These are phyloP conservation scores for Amylostereum areolatum DNA, from an alignment of 1,284 basidiomycete genomes.

Conservation along the genomic window DNA sequence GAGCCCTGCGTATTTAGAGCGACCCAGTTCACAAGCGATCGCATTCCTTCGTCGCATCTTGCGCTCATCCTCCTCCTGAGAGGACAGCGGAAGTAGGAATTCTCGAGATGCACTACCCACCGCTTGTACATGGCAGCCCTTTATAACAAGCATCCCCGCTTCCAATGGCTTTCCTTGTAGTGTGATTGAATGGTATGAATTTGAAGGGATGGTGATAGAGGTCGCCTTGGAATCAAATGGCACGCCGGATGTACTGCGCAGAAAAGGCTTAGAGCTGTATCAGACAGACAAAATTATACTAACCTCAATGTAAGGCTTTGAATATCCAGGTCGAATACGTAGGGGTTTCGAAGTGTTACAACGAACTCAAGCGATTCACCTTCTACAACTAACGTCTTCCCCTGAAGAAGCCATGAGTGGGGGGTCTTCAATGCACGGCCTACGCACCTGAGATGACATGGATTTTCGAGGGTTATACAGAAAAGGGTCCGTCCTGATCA, in stretches of 20 bases:
- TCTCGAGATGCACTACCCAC: constrained; percentile 68
- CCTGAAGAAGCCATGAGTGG: constrained; percentile 28
- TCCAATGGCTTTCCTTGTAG: constrained; percentile 64
- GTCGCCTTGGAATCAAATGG: constrained; percentile 60
- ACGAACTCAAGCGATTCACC: constrained; percentile 80
- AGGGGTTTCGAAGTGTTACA: constrained; percentile 86
- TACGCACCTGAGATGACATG: constrained; percentile 48
- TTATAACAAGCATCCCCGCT: constrained; percentile 65
- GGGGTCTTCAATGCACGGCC: neutral
- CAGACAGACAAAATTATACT: constrained; percentile 11
- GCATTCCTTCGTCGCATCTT: constrained; percentile 51
- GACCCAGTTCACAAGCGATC: constrained; percentile 56
- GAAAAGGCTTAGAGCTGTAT: neutral
- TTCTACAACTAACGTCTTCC: constrained; percentile 67
- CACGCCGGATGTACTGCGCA: constrained; percentile 75
- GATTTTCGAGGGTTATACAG: constrained; percentile 81
- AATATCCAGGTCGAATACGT: constrained; percentile 85
- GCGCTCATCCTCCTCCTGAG: constrained; percentile 65
- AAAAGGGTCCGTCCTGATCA: constrained; percentile 69
- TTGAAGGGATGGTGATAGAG: constrained; percentile 64
- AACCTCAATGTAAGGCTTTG: constrained; percentile 79
- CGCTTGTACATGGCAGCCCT: constrained; percentile 76
- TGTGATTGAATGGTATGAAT: constrained; percentile 68
- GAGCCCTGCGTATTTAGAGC: constrained; percentile 68
- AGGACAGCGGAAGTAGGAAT: constrained; percentile 72